Conservation (phyloP, 2,329 filamentous ascomycete genomes). For the Aspergillus sp. region DNA sequence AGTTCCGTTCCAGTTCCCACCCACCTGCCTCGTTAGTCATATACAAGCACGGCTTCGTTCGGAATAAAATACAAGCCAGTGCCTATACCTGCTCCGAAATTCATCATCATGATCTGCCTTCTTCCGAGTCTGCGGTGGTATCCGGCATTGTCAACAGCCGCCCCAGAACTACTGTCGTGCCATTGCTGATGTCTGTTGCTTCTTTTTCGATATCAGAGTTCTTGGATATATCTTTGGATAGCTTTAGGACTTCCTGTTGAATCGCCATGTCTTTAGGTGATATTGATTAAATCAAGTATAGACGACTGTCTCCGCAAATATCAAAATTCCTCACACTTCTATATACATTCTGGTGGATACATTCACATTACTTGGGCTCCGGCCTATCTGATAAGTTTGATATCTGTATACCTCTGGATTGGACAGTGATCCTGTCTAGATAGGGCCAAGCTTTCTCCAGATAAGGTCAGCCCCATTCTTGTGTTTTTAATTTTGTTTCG, state of each 20-base stretch:
- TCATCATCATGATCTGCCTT: constrained; percentile 35
- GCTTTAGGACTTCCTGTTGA: not conserved
- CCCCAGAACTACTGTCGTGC: constrained; percentile 3
- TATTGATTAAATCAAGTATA: not conserved
- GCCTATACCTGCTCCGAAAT: constrained; percentile 31
- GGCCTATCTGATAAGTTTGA: not conserved
- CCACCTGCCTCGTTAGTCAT: constrained; percentile 10
- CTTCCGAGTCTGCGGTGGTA: constrained; percentile 25
- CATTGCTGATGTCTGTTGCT: constrained; percentile 1
- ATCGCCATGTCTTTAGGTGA: not conserved
- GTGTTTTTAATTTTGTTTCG: not conserved
- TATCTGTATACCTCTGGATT: not conserved
- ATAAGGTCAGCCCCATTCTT: not conserved
- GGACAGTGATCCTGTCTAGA: not conserved
- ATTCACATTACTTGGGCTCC: not conserved
- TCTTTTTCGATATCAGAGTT: not conserved
- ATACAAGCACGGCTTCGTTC: not conserved
- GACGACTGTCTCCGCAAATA: not conserved
- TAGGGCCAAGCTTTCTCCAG: not conserved
- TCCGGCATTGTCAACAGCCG: constrained; percentile 14
- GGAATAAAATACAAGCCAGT: constrained; percentile 17
- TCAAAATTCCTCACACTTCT: too few relatives aligned
- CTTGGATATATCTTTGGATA: not conserved
- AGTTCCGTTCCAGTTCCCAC: constrained; percentile 31
- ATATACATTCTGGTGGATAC: too few relatives aligned